phyloP scores from a whole-genome alignment of 1,284 basidiomycete genomes.

The Filobasidium uniguttulatum region DNA sequence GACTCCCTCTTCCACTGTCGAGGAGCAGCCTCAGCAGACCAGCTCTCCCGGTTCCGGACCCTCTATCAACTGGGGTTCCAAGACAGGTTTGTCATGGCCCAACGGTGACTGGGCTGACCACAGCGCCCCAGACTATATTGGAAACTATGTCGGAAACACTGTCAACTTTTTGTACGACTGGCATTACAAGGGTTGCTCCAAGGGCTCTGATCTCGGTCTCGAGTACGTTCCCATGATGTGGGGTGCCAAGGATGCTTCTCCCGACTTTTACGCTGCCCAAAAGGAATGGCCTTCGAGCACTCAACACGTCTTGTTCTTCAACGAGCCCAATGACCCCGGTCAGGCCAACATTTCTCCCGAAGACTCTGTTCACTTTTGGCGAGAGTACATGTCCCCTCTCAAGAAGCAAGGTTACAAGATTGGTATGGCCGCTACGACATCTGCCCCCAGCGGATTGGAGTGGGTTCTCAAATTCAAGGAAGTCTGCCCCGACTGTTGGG shows the following conservation, averaged over 20 bases:
- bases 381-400: constrained; percentile 49
- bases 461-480: constrained; percentile 42
- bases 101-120: constrained; percentile 39
- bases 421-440: constrained; percentile 54
- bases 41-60: background rate
- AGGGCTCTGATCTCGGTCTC: constrained; percentile 21
- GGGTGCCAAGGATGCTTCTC: constrained; percentile 40
- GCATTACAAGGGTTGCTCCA: constrained; percentile 6
- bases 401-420: constrained; percentile 45
- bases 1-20: constrained; percentile 7
- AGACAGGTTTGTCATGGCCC: constrained; percentile 54
- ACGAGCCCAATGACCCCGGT: constrained; percentile 51
- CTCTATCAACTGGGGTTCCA: constrained; percentile 30
- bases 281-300: constrained; percentile 41
- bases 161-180: background rate
- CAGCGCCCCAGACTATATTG: background rate
- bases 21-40: constrained; percentile 7
- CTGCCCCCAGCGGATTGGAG: constrained; percentile 44
- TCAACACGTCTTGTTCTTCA: constrained; percentile 48
- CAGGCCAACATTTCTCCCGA: constrained; percentile 51
- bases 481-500: constrained; percentile 11
- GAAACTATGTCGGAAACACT: background rate
- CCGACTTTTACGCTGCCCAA: constrained; percentile 24
- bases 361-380: constrained; percentile 47
- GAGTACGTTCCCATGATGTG: constrained; percentile 55